Evolutionary conservation across 1,284 basidiomycete species (phyloP).

Genomic region (Apiotrichum veenhuisii): DNA sequence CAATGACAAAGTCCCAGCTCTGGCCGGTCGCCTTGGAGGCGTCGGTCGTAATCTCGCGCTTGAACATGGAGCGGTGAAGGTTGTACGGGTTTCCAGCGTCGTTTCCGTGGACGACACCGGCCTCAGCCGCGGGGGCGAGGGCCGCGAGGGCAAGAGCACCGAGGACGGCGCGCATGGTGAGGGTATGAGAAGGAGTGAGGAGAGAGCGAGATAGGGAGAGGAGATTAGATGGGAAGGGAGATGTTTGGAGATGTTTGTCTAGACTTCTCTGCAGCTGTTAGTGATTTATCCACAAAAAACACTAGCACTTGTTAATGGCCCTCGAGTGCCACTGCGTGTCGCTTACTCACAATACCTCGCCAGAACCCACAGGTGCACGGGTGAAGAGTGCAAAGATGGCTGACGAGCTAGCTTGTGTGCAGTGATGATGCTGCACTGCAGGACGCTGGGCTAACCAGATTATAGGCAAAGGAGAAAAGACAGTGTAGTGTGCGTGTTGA

Average conservation of each 20-base stretch:
- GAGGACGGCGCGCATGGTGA: constrained; percentile 5
- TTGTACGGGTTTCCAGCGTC: constrained; percentile 26
- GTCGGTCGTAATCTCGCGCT: constrained; percentile 33
- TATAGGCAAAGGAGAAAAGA: too few species aligned
- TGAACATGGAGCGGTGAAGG: constrained; percentile 28
- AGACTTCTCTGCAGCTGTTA: too few species aligned
- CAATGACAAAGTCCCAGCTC: constrained; percentile 48
- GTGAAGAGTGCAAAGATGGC: too few species aligned
- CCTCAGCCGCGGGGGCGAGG: background rate
- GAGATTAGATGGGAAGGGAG: background rate
- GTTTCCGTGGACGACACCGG: background rate
- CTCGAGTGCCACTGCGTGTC: too few species aligned
- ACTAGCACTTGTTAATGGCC: too few species aligned
- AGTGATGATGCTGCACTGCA: too few species aligned
- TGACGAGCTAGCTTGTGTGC: too few species aligned
- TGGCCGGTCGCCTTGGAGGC: constrained; percentile 26
- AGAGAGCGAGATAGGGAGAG: background rate
- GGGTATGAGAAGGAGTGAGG: background rate
- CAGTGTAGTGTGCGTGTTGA: too few species aligned
- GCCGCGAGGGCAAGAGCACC: constrained; percentile 10
- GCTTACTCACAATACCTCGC: too few species aligned
- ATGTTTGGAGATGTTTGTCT: background rate
- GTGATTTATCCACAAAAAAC: too few species aligned
- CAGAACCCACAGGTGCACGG: too few species aligned
- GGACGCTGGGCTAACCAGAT: too few species aligned